Evolutionary conservation across 2,329 filamentous ascomycete genomes (phyloP).

Genomic region (Cryphonectria naterciae): DNA sequence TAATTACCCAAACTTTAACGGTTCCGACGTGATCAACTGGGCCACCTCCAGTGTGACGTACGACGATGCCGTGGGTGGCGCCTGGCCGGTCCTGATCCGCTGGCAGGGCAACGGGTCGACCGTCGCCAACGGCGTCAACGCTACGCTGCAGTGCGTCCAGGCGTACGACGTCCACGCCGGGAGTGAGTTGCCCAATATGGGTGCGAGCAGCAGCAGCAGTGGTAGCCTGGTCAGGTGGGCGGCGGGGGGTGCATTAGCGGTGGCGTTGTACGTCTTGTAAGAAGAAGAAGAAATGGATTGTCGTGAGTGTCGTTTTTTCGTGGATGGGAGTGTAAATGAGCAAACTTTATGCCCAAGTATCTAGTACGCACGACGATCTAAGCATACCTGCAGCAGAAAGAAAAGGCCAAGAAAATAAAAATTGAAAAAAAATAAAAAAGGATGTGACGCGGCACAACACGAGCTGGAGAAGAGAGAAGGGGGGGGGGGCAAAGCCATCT

Average conservation of each 20-base stretch:
- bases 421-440: too few relatives aligned
- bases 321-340: too few relatives aligned
- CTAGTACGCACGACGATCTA: too few relatives aligned
- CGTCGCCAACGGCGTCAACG: not conserved
- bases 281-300: not conserved
- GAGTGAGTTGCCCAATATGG: not conserved
- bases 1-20: not conserved
- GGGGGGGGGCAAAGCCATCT: too few relatives aligned
- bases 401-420: too few relatives aligned
- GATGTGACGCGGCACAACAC: too few relatives aligned
- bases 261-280: not conserved
- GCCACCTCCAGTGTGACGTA: not conserved
- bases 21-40: constrained; percentile 5
- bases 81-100: constrained; percentile 1
- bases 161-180: constrained; percentile 5
- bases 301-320: too few relatives aligned
- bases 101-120: not conserved
- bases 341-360: too few relatives aligned
- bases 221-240: not conserved
- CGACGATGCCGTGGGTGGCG: not conserved
- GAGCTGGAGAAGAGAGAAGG: too few relatives aligned
- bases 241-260: not conserved
- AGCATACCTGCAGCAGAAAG: too few relatives aligned
- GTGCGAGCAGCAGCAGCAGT: not conserved
- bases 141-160: constrained; percentile 11